A percentile compares a stretch with the other conserved stretches of the same genome.
Evolutionary conservation across 2,329 filamentous ascomycete species (phyloP).

Genomic region (Canariomyces notabilis): DNA sequence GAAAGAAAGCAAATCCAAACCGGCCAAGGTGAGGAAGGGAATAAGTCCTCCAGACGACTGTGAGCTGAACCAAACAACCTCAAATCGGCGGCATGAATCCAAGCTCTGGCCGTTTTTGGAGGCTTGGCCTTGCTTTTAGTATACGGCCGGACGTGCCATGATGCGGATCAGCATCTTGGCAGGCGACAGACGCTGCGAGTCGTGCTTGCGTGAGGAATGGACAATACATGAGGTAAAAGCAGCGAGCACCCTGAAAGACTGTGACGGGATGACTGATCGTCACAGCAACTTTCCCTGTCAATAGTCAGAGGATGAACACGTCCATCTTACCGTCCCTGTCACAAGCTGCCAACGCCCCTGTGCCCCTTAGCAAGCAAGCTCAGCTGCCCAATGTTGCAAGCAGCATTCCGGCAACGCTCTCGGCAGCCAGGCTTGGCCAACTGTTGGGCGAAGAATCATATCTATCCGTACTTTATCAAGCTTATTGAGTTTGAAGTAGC

Average conservation of each 20-base stretch:
- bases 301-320: not conserved
- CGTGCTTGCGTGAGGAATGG: constrained; percentile 13
- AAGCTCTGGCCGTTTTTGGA: constrained; percentile 5
- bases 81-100: constrained; percentile 21
- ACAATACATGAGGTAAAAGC: constrained; percentile 1
- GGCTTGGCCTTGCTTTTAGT: constrained; percentile 29
- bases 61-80: constrained; percentile 9
- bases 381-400: not conserved
- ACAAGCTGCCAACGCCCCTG: not conserved
- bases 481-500: no score
- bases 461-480: no score
- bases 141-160: constrained; percentile 23
- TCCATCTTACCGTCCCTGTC: not conserved
- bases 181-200: constrained; percentile 19
- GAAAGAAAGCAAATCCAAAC: constrained; percentile 21
- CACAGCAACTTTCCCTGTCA: not conserved
- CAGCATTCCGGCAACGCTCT: not conserved
- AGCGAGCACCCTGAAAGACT: constrained; percentile 1
- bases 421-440: not conserved
- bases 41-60: constrained; percentile 21
- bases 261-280: not conserved
- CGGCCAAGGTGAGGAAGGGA: constrained; percentile 23
- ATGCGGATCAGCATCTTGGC: constrained; percentile 9
- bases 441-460: not conserved
- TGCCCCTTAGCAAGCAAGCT: no score